Percentiles rank a stretch among this genome's conserved stretches.
These are phyloP conservation scores for Yamadazyma spencermartinsiae DNA, from an alignment of 1,139 yeast species.

Conservation along the genomic window DNA sequence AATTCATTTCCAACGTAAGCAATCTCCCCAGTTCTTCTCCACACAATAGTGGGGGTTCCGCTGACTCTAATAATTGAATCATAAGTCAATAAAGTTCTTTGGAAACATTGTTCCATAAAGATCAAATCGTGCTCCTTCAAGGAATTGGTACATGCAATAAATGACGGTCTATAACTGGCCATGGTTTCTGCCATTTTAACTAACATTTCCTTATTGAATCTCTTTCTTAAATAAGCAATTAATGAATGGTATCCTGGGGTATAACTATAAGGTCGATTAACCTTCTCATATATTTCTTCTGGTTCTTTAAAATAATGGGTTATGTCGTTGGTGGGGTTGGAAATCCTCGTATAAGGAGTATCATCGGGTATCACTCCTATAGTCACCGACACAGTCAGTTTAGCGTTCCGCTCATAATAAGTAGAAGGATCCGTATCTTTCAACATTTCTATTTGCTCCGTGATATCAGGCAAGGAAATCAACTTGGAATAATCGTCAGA, in stretches of 20 bases:
- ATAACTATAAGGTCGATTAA: constrained; percentile 76
- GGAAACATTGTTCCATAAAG: constrained; percentile 96
- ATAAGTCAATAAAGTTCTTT: constrained; percentile 84
- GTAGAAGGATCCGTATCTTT: constrained; percentile 41
- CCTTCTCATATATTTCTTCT: constrained; percentile 75
- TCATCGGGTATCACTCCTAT: constrained; percentile 51
- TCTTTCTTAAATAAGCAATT: constrained; percentile 65
- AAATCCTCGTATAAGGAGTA: constrained; percentile 24
- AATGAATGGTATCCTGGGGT: constrained; percentile 89
- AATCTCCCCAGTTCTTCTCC: constrained; percentile 95
- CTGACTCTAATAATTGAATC: constrained; percentile 79
- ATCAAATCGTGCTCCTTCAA: constrained; percentile 87
- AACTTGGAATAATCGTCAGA: constrained; percentile 29
- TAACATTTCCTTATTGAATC: constrained; percentile 71
- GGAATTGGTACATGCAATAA: constrained; percentile 88
- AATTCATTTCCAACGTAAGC: constrained; percentile 94
- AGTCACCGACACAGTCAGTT: constrained; percentile 54
- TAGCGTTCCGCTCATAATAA: constrained; percentile 39
- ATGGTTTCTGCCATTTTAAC: constrained; percentile 84
- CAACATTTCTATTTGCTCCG: constrained; percentile 48
- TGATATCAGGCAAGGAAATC: constrained; percentile 55
- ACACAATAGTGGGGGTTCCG: constrained; percentile 92
- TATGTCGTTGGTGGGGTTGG: constrained; percentile 18
- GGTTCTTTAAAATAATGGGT: constrained; percentile 56
- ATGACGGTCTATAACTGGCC: constrained; percentile 88